A percentile compares a stretch with the other conserved stretches of the same genome.
Evolutionary conservation across 257 asterid species (phyloP).

Genomic region (Penstemon barbatus): DNA sequence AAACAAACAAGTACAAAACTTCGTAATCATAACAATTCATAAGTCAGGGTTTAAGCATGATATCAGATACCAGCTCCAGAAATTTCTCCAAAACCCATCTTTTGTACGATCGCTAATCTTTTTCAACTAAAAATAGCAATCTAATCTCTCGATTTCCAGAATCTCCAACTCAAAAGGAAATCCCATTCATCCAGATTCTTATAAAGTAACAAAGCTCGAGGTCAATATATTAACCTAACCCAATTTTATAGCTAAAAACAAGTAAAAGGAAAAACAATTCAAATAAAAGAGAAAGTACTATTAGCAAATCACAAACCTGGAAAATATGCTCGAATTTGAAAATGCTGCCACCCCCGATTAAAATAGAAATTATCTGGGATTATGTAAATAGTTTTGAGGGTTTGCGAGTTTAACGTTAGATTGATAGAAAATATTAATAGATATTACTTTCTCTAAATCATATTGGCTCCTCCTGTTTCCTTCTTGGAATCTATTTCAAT

Average conservation of each 20-base stretch:
- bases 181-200: neutral
- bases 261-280: neutral
- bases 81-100: neutral
- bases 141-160: neutral
- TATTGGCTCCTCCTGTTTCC: conserved; percentile 7
- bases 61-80: neutral
- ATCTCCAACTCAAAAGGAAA: neutral
- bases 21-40: neutral
- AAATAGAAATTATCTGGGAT: neutral
- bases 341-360: neutral
- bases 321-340: conserved; percentile 4
- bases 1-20: neutral
- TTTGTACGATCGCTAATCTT: neutral
- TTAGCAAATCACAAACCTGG: conserved; percentile 25
- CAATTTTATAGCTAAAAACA: neutral
- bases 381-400: neutral
- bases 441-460: conserved; percentile 2
- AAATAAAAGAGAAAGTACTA: neutral
- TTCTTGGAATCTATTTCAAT: neutral
- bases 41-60: neutral
- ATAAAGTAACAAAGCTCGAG: neutral
- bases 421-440: neutral
- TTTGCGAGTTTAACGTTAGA: conserved; percentile 10
- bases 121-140: neutral
- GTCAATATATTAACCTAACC: neutral